phyloP scores from a whole-genome alignment of 805 yeast species.

The Kodamaea neixiangensis region DNA sequence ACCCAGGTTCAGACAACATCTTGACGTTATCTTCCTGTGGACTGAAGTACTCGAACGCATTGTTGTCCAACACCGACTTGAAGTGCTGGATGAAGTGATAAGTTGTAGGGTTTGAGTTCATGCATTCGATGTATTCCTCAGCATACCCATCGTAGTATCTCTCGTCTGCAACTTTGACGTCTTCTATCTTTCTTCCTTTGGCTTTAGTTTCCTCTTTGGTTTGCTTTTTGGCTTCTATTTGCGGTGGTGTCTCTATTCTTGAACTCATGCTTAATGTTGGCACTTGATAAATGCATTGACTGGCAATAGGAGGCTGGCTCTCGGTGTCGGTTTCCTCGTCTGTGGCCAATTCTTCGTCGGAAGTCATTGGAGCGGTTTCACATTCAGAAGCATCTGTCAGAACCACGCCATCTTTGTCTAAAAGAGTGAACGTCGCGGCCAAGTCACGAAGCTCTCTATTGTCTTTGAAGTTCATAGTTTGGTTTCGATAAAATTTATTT shows the following conservation, averaged over 20 bases:
- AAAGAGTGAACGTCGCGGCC: conserved; percentile 15
- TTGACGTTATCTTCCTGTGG: conserved; percentile 21
- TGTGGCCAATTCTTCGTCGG: conserved; percentile 2
- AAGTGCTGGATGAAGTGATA: conserved; percentile 35
- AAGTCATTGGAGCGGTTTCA: conserved; percentile 6
- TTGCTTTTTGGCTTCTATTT: neutral
- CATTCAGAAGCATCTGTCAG: conserved; percentile 15
- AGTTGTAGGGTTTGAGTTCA: conserved; percentile 43
- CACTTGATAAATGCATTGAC: conserved; percentile 11
- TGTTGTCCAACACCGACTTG: conserved; percentile 20
- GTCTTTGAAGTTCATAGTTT: conserved; percentile 16
- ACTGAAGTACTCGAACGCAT: conserved; percentile 31
- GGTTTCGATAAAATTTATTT: neutral
- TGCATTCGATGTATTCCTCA: conserved; percentile 29
- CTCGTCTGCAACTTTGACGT: conserved; percentile 1
- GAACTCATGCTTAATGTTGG: conserved; percentile 9
- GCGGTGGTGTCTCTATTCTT: too few relatives aligned
- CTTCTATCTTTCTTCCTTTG: neutral
- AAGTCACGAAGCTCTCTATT: conserved; percentile 13
- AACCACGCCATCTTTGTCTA: conserved; percentile 16
- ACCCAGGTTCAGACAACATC: conserved; percentile 13
- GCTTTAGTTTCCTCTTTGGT: neutral
- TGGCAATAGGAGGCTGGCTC: neutral
- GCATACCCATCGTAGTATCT: conserved; percentile 21
- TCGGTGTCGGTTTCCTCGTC: conserved; percentile 11